Base-by-base conservation (phyloP, 306 rosid species). In the Crataegus laevigata region DNA sequence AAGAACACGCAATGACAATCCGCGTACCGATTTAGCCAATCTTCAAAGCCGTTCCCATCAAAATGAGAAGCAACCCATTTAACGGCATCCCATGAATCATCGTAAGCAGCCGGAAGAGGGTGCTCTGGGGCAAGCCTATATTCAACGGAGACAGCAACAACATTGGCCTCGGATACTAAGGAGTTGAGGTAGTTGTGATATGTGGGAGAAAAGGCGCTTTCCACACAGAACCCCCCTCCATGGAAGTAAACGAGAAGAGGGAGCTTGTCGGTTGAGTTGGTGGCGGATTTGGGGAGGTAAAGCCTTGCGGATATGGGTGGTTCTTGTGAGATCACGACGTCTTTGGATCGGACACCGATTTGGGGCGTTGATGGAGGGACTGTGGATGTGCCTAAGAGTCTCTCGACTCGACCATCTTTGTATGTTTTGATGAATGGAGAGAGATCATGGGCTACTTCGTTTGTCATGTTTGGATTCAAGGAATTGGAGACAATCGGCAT, bases 71-170 rank as follows among this genome's bases (percentile, higher is more conserved):
- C 74, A 5, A 54, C 69, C 94, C 92, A 91, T 26, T 70, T 65
- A 25, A 89, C 29, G 15, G 86, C 80, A 1, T 70, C 86, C 89
- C 90, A 84, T 2, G 91, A 34, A 62, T 91, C 97, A 7, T 89
- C 83, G 11, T 65, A 81, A 0, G 85, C 80, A 17, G 24, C 24
- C 0, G 83, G 88, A 9, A 84, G 19, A 2, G 77, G 83, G 60
- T 78, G 13, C 66, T 81, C 79, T 3, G 81, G 85, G 7, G 85
- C 88, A 1, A 59, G 32, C 7, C 83, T 32, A 50, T 81, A 84
- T 1, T 84, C 29, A 1, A 84, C 71, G 0, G 79, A 78, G 57
- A 84, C 2, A 10, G 57, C 79, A 11, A 84, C 42, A 28, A 63
- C 50, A 26, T 78, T 66, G 12, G 88, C 81, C 1, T 32, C 65